These are phyloP conservation scores for Cutaneotrichosporon curvatum DNA, from an alignment of 1,284 basidiomycete species.

Conservation along the genomic window DNA sequence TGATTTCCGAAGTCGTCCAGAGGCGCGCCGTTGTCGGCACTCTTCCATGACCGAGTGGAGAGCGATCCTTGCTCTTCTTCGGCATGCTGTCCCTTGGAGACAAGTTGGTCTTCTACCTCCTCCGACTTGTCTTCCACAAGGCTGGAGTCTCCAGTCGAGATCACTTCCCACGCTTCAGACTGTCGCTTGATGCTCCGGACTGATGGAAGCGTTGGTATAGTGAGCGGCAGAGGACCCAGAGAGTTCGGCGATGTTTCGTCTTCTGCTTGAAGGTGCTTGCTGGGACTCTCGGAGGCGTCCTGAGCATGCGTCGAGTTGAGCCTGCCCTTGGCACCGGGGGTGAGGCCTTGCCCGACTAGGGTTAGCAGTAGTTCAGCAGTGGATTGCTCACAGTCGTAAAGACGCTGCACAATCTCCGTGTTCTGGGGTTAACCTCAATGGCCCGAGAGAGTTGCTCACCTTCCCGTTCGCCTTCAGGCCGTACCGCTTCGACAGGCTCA, in stretches of 20 bases:
- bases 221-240: background rate
- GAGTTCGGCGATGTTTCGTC: background rate
- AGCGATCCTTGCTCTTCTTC: background rate
- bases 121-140: slow-evolving; percentile 11
- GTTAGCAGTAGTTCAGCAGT: slow-evolving; percentile 1
- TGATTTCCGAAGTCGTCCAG: slow-evolving; percentile 25
- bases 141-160: slow-evolving; percentile 33
- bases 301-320: slow-evolving; percentile 5
- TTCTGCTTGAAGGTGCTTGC: background rate
- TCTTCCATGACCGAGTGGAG: slow-evolving; percentile 31
- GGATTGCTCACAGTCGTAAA: slow-evolving; percentile 35
- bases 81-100: background rate
- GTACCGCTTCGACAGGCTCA: slow-evolving; percentile 41
- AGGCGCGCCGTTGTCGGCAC: slow-evolving; percentile 32
- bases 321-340: slow-evolving; percentile 12
- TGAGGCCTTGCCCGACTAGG: slow-evolving; percentile 11
- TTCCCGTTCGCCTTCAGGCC: slow-evolving; percentile 43
- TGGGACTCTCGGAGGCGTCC: background rate
- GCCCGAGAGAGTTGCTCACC: slow-evolving; percentile 17
- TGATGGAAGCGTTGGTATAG: background rate
- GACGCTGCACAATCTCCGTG: slow-evolving; percentile 31
- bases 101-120: no score
- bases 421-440: slow-evolving; percentile 25
- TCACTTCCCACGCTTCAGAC: slow-evolving; percentile 35
- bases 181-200: slow-evolving; percentile 1